A percentile compares a stretch with the other conserved stretches of the same genome.
Evolutionary conservation across 306 rosid genomes (phyloP).

Genomic region (Abrus pulchellus): DNA sequence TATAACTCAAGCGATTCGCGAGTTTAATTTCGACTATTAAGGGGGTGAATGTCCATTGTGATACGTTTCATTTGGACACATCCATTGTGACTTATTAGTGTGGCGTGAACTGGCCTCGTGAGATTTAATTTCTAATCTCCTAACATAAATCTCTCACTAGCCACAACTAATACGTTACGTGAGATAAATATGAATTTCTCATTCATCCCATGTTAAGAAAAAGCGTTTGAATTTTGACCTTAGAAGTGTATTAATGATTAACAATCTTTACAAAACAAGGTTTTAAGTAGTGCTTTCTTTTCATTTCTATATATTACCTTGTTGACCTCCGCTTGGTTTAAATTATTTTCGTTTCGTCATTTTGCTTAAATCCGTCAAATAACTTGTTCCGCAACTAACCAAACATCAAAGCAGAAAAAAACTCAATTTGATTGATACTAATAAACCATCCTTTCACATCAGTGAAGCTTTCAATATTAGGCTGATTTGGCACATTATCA

Average conservation of each 20-base stretch:
- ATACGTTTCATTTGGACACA: neutral
- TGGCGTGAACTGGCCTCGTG: neutral
- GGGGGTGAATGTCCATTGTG: neutral
- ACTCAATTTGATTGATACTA: constrained; percentile 34
- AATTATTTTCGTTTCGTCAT: neutral
- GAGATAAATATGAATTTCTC: constrained; percentile 3
- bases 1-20: neutral
- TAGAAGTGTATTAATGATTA: neutral
- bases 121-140: neutral
- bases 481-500: constrained; percentile 6
- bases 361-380: constrained; percentile 7
- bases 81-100: neutral
- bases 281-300: neutral
- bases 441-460: constrained; percentile 41
- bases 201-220: constrained; percentile 9
- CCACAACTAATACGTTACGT: neutral
- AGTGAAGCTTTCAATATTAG: neutral
- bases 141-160: neutral
- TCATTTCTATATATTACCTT: neutral
- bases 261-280: neutral
- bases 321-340: neutral
- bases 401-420: constrained; percentile 3
- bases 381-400: neutral
- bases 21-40: neutral
- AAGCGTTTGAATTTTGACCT: constrained; percentile 11